Evolutionary conservation across 2,329 filamentous ascomycete species (phyloP), one percentile per base, ranked within the genome.

Genomic region (Apiospora arundinis): DNA sequence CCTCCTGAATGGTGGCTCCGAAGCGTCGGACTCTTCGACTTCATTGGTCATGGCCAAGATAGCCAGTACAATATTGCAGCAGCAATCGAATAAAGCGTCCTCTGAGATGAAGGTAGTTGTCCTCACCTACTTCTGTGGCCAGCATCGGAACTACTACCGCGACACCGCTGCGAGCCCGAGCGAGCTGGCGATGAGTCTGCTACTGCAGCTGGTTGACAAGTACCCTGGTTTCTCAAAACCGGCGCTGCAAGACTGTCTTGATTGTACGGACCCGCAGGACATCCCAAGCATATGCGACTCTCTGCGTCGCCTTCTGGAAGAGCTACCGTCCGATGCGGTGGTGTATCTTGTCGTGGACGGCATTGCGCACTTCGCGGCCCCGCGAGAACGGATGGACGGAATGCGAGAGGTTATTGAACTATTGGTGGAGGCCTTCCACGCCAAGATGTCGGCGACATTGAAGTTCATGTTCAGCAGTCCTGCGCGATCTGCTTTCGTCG

Each of bases 141-240:
- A 67, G 40, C 65, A 67, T 21, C 65, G 4, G 65, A 67, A 21
- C n/a, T 46, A 32, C 14, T 46, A 67, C 14, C 65, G 40, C 2
- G 65, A 67, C 65, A 7, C 65, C 23, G 40, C 40, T 2, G 65
- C 65, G 14, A 67, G 40, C 42, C 65, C 65, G 6, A 32, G n/a
- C 65, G 65, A 67, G 40, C 42, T 67, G 1, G 44, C 40, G 14
- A 45, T 67, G 65, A 67, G 42, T n/a, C 65, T 67, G 23, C 65
- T 67, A n/a, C 40, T 67, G 42, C 65, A 67, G 65, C 65, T 67
- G 6, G 28, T 67, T 8, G 65, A 67, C 18, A 18, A 21, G 25
- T 37, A 46, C 40, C n/a, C 40, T 18, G 42, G 25, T 25, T 45
- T 25, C 11, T 9, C 25, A 3, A 46, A 23, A 6, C 1, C 42